Percentiles rank a stretch among this genome's conserved stretches.
phyloP scores from a whole-genome alignment of 202 grass and related monocot species.

The Zizania palustris region DNA sequence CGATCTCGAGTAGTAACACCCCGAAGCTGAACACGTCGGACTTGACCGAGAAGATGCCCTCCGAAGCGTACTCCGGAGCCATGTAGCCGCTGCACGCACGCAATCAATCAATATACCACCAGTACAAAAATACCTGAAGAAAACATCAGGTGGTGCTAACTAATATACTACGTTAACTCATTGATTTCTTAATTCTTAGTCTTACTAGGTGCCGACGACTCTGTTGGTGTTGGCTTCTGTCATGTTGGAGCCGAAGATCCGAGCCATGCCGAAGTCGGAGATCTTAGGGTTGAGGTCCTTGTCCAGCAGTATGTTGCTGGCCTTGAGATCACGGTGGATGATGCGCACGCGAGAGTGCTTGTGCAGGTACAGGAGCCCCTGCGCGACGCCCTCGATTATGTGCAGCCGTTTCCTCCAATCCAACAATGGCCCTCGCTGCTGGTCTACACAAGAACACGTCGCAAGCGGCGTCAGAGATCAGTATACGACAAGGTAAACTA shows the following conservation, averaged over 20 bases:
- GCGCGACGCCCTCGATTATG: conserved; percentile 66
- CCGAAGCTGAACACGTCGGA: conserved; percentile 76
- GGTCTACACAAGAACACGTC: conserved; percentile 18
- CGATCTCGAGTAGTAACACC: conserved; percentile 64
- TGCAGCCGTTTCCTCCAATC: conserved; percentile 59
- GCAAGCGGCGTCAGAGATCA: background rate
- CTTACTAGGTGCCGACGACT: conserved; percentile 79
- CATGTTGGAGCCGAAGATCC: conserved; percentile 63
- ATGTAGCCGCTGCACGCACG: conserved; percentile 49
- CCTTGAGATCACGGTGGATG: conserved; percentile 78
- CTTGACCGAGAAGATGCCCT: conserved; percentile 62
- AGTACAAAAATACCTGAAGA: background rate
- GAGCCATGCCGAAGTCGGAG: conserved; percentile 80
- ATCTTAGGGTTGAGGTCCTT: conserved; percentile 69
- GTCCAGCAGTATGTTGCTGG: conserved; percentile 81
- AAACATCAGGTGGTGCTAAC: no score
- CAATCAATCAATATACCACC: background rate
- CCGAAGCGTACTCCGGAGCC: conserved; percentile 61
- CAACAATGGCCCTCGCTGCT: conserved; percentile 18
- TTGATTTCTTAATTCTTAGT: background rate
- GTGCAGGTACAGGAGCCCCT: conserved; percentile 77
- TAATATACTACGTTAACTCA: no score
- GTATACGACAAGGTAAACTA: background rate
- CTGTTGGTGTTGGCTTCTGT: conserved; percentile 64
- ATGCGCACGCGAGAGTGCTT: conserved; percentile 72